Evolutionary conservation across 768 basidiomycete genomes (phyloP).

Genomic region (Cyclocybe cylindracea): DNA sequence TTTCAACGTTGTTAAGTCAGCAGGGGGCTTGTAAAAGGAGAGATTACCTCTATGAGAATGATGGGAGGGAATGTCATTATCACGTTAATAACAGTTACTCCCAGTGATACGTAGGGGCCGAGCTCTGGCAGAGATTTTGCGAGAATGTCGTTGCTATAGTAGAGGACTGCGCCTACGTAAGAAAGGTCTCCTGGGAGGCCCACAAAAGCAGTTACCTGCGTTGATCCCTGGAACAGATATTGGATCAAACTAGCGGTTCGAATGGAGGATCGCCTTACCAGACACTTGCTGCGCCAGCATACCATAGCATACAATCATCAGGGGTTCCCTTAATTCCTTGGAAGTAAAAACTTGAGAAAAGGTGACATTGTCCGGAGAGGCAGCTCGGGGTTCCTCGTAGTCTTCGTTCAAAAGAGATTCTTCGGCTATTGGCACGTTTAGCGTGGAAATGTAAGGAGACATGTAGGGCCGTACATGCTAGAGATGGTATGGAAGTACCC

Average conservation of each 20-base stretch:
- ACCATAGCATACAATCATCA: conserved; percentile 64
- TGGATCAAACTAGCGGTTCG: neutral
- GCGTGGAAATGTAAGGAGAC: neutral
- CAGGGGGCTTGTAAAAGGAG: neutral
- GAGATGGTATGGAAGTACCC: conserved; percentile 33
- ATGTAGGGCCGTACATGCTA: conserved; percentile 24
- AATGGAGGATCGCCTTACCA: conserved; percentile 38
- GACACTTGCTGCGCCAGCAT: conserved; percentile 84
- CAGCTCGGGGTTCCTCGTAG: conserved; percentile 24
- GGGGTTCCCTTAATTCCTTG: conserved; percentile 58
- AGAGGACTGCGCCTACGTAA: conserved; percentile 58
- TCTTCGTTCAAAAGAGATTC: conserved; percentile 43
- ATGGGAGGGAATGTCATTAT: conserved; percentile 85
- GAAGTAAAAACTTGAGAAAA: conserved; percentile 53
- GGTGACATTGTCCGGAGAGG: conserved; percentile 36
- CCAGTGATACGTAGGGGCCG: conserved; percentile 82
- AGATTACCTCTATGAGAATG: conserved; percentile 78
- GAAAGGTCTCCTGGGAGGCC: neutral
- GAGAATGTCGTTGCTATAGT: conserved; percentile 90
- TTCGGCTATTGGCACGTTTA: conserved; percentile 21
- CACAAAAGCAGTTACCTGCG: conserved; percentile 45
- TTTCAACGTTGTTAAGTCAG: conserved; percentile 2
- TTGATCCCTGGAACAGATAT: conserved; percentile 59
- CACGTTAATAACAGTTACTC: conserved; percentile 84
- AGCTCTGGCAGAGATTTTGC: conserved; percentile 75